These are phyloP conservation scores for Aspergillus puulaauensis DNA, from an alignment of 2,329 filamentous ascomycete genomes.

Conservation along the genomic window DNA sequence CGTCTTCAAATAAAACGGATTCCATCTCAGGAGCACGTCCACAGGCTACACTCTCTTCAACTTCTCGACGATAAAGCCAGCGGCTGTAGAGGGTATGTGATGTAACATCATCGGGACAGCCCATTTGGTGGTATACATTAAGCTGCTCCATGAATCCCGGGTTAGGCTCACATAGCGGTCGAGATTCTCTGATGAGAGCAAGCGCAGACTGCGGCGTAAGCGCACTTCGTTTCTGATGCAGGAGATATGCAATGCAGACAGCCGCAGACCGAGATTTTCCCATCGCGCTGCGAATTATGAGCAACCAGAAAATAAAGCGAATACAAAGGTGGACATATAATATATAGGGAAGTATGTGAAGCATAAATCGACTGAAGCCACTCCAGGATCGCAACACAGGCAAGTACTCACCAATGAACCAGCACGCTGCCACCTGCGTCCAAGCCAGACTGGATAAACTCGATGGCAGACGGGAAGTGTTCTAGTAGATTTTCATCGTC, in stretches of 20 bases:
- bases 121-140: constrained; percentile 83
- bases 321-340: background rate
- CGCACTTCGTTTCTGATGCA: constrained; percentile 60
- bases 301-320: background rate
- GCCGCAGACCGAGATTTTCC: constrained; percentile 92
- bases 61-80: constrained; percentile 67
- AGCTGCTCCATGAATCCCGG: constrained; percentile 88
- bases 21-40: constrained; percentile 75
- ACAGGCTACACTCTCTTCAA: constrained; percentile 67
- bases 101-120: constrained; percentile 69
- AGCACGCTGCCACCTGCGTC: constrained; percentile 60
- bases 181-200: constrained; percentile 64
- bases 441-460: constrained; percentile 79
- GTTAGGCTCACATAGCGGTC: constrained; percentile 85
- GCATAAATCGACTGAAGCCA: background rate
- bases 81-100: constrained; percentile 76
- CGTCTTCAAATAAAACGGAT: constrained; percentile 71
- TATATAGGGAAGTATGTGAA: background rate
- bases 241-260: constrained; percentile 79
- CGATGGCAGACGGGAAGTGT: constrained; percentile 74
- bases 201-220: constrained; percentile 65
- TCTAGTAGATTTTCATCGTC: constrained; percentile 84
- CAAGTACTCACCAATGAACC: constrained; percentile 65
- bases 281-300: constrained; percentile 68
- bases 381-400: background rate